Percentiles rank a stretch among this genome's conserved stretches.
Conservation (phyloP, 1,139 yeast genomes). For the Candida albicans region DNA sequence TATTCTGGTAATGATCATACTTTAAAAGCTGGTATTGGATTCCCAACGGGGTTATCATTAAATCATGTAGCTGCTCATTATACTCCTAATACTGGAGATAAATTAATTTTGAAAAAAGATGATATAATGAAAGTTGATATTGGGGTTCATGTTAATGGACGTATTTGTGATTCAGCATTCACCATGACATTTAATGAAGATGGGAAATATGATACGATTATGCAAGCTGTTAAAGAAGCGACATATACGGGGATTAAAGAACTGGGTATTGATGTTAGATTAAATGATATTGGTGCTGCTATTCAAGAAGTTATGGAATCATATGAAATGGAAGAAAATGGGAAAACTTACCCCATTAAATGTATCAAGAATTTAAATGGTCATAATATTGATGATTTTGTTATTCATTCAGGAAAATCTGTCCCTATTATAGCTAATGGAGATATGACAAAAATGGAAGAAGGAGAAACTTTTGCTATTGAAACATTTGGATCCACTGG, state of each 20-base stretch:
- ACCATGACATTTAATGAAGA: slow-evolving; percentile 80
- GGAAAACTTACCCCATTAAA: slow-evolving; percentile 80
- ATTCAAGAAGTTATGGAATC: slow-evolving; percentile 97
- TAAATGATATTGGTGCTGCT: slow-evolving; percentile 94
- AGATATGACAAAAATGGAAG: slow-evolving; percentile 97
- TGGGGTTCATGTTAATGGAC: slow-evolving; percentile 97
- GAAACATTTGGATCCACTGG: slow-evolving; percentile 99
- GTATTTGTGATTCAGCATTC: slow-evolving; percentile 92
- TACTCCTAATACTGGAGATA: slow-evolving; percentile 96
- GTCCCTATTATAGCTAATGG: slow-evolving; percentile 95
- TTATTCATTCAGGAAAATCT: slow-evolving; percentile 91
- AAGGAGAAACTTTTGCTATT: slow-evolving; percentile 96
- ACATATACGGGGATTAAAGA: slow-evolving; percentile 91
- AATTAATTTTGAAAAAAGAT: slow-evolving; percentile 70
- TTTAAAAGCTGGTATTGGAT: slow-evolving; percentile 83
- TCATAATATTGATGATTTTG: slow-evolving; percentile 81
- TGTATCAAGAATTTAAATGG: slow-evolving; percentile 93
- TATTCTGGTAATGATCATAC: slow-evolving; percentile 68
- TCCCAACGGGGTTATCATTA: slow-evolving; percentile 93
- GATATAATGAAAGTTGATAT: slow-evolving; percentile 97
- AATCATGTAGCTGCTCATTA: slow-evolving; percentile 97
- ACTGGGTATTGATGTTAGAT: slow-evolving; percentile 93
- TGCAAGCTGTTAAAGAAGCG: slow-evolving; percentile 87
- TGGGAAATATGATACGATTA: slow-evolving; percentile 67
- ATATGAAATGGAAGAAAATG: slow-evolving; percentile 87